phyloP scores from a whole-genome alignment of 2,329 filamentous ascomycete species.

The Pseudogymnoascus sp. region DNA sequence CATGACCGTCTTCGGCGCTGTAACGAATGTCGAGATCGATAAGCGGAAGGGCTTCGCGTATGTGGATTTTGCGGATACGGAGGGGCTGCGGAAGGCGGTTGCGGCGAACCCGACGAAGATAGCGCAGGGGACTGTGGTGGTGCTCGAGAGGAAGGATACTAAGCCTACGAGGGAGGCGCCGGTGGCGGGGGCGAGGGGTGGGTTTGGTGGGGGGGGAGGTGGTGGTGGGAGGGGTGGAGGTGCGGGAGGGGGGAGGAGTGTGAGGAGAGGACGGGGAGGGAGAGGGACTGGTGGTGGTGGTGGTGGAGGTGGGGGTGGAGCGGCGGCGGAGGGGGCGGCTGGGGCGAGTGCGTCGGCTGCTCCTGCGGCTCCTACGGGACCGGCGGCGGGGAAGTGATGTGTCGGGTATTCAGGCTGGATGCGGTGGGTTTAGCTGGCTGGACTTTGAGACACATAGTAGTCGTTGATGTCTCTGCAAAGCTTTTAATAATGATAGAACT shows the following conservation, averaged over 20 bases:
- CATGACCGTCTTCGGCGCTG: constrained; percentile 63
- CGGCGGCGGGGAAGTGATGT: constrained; percentile 20
- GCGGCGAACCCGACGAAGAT: constrained; percentile 73
- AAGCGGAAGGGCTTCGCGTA: constrained; percentile 93
- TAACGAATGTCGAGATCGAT: constrained; percentile 82
- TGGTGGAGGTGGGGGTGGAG: constrained; percentile 19
- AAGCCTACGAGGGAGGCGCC: constrained; percentile 16
- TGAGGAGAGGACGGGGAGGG: constrained; percentile 2
- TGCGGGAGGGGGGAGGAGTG: constrained; percentile 9
- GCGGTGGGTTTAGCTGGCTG: not conserved
- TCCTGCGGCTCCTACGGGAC: constrained; percentile 21
- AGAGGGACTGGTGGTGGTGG: constrained; percentile 18
- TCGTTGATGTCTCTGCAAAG: not conserved
- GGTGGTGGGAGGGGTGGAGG: not conserved
- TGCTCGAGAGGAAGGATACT: constrained; percentile 69
- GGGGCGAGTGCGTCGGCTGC: constrained; percentile 11
- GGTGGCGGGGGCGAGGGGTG: constrained; percentile 13
- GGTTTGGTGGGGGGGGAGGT: constrained; percentile 11
- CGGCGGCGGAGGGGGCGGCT: constrained; percentile 13
- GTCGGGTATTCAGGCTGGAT: not conserved
- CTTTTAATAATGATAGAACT: not conserved
- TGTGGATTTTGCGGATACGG: constrained; percentile 72
- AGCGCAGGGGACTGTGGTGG: constrained; percentile 77
- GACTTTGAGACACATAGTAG: not conserved
- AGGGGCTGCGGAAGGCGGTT: constrained; percentile 68